A percentile compares a stretch with the other conserved stretches of the same genome.
These are phyloP conservation scores for Mucor lusitanicus DNA, from an alignment of 371 early-diverging fungal genomes.

Conservation along the genomic window DNA sequence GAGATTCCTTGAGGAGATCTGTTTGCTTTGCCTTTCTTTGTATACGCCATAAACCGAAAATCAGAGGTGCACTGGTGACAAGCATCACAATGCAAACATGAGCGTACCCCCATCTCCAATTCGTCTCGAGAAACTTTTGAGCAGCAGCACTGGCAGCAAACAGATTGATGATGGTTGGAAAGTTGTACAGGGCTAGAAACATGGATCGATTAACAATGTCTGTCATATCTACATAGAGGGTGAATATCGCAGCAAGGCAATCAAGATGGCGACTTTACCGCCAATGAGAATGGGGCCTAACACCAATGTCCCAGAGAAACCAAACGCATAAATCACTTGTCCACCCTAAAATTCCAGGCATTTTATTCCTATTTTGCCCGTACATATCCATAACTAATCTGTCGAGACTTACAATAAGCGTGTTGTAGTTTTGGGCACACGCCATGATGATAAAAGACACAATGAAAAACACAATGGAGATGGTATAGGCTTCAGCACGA, in stretches of 20 bases:
- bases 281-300: slow-evolving; percentile 48
- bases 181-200: slow-evolving; percentile 37
- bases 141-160: slow-evolving; percentile 32
- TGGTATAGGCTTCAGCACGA: slow-evolving; percentile 36
- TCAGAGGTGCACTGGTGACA: slow-evolving; percentile 33
- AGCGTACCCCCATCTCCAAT: slow-evolving; percentile 28
- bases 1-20: slow-evolving; percentile 11
- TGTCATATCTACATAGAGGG: slow-evolving; percentile 21
- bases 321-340: slow-evolving; percentile 44
- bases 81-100: slow-evolving; percentile 12
- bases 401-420: slow-evolving; percentile 33
- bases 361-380: background rate
- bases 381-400: too few relatives aligned
- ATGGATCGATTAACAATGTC: slow-evolving; percentile 21
- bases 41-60: slow-evolving; percentile 28
- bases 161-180: slow-evolving; percentile 39
- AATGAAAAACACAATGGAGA: slow-evolving; percentile 40
- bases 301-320: slow-evolving; percentile 39
- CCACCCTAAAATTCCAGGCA: slow-evolving; percentile 23
- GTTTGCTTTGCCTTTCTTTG: slow-evolving; percentile 23
- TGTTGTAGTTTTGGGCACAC: slow-evolving; percentile 29
- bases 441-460: slow-evolving; percentile 40
- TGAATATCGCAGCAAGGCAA: background rate
- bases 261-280: slow-evolving; percentile 19
- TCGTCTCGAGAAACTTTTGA: slow-evolving; percentile 9